Evolutionary conservation across 805 yeast genomes (phyloP), one percentile per base, ranked within the genome.

Genomic region (Deakozyma indianensis): DNA sequence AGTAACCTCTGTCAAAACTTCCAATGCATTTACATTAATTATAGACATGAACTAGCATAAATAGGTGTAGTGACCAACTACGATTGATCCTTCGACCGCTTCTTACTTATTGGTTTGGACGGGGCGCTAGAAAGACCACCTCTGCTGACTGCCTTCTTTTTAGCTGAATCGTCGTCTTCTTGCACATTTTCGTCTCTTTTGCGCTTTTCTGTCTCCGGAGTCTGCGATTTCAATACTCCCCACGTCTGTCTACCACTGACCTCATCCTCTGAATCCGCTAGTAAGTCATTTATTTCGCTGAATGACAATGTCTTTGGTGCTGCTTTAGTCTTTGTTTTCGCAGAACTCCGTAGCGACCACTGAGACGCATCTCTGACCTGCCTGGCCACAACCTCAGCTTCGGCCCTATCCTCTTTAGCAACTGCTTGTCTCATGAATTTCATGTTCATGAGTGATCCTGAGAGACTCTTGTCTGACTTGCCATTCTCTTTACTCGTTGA

Each of bases 371-470:
- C 57, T 20, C 52, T 54, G 14, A 54, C 48, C 38, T 48, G 50
- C 47, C 47, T 54, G 46, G 50, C 49, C 28, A 47, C 51, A 38
- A 47, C 50, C 32, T 54, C 56, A 41, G 54, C 54, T 18, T 56
- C 52, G 23, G 55, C 59, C 4, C 68, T 60, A 23, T 58, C 56
- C 21, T 62, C 58, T 44, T 59, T 61, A 21, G 59, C 54, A 7
- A 44, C 44, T 3, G 60, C 56, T 35, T 47, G 52, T 41, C 52
- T 42, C 57, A 64, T 64, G 35, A 62, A 45, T 69, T 84, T 85
- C 95, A 85, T 85, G 73, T 80, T 81, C 77, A 80, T 67, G 54
- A 85, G 83, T 55, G 86, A 72, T 54, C 75, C 74, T 23, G 92
- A 81, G 47, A 77, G 63, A 42, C 61, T 59, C 15, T 63, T 67